phyloP scores from a whole-genome alignment of 2,329 filamentous ascomycete species.

The Phaeosphaeriaceae sp. region DNA sequence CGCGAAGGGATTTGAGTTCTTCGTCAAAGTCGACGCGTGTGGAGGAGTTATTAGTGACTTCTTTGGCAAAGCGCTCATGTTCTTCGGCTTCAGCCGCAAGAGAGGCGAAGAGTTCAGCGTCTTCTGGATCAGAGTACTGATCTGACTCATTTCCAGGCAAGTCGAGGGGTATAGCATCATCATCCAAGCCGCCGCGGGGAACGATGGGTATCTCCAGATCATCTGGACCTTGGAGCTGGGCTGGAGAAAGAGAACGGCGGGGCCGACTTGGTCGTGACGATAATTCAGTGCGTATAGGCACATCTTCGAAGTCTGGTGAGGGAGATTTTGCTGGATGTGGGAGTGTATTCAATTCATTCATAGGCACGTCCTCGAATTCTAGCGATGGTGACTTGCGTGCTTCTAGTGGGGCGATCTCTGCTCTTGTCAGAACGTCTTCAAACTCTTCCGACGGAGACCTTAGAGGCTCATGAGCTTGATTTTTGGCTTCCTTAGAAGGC shows the following conservation, averaged over 20 bases:
- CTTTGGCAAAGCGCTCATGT: conserved; percentile 88
- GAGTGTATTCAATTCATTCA: conserved; percentile 18
- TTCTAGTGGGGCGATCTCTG: conserved; percentile 12
- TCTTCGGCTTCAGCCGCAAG: conserved; percentile 91
- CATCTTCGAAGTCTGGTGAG: conserved; percentile 60
- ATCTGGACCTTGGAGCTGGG: conserved; percentile 30
- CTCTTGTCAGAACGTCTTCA: conserved; percentile 53
- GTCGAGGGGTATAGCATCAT: conserved; percentile 35
- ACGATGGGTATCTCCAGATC: conserved; percentile 38
- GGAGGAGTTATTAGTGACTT: conserved; percentile 77
- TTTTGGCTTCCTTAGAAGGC: conserved; percentile 6
- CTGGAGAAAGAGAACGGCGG: conserved; percentile 29
- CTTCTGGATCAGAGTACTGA: conserved; percentile 79
- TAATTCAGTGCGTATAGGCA: conserved; percentile 36
- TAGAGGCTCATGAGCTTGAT: conserved; percentile 36
- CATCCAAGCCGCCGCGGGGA: conserved; percentile 38
- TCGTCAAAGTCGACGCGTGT: conserved; percentile 78
- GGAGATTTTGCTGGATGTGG: conserved; percentile 45
- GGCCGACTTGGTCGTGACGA: conserved; percentile 13
- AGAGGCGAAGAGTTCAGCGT: conserved; percentile 85
- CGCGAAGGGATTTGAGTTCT: conserved; percentile 84
- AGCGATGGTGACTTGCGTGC: conserved; percentile 52
- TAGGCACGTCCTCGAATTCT: conserved; percentile 59
- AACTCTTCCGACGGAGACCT: conserved; percentile 57
- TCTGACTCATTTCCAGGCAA: conserved; percentile 41